phyloP scores from a whole-genome alignment of 768 basidiomycete species.

The Suillus decipiens region DNA sequence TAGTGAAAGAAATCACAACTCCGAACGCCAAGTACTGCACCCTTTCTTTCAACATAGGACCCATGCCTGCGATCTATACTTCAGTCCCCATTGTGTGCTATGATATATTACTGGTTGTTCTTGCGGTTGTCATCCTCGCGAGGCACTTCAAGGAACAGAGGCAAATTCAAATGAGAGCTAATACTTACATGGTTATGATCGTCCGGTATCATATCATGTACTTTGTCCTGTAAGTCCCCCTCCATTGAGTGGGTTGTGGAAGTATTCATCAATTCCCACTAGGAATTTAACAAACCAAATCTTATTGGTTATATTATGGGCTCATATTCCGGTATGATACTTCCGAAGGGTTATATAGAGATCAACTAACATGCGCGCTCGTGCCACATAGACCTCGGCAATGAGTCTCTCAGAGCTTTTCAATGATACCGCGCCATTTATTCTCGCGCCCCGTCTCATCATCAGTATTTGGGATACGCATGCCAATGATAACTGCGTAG shows the following conservation, averaged over 20 bases:
- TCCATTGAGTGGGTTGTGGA: not conserved
- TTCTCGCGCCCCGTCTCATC: constrained; percentile 3
- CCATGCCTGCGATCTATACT: constrained; percentile 2
- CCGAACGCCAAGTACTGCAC: not conserved
- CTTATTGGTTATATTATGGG: not conserved
- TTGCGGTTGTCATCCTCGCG: not conserved
- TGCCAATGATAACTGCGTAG: not conserved
- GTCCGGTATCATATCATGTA: constrained; percentile 1
- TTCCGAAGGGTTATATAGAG: not conserved
- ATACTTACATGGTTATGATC: not conserved
- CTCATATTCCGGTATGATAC: not conserved
- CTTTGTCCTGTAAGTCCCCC: not conserved
- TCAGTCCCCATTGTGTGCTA: not conserved
- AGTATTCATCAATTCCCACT: not conserved
- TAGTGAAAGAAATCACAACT: not conserved
- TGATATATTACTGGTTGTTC: not conserved
- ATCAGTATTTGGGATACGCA: constrained; percentile 5
- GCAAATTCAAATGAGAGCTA: not conserved
- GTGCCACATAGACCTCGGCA: not conserved
- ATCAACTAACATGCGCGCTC: not conserved
- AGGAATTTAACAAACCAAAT: constrained; percentile 1
- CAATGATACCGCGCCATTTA: not conserved
- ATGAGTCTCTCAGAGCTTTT: not conserved
- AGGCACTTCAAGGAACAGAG: not conserved
- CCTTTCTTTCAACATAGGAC: not conserved